Conservation (phyloP, 768 basidiomycete species). For the Boletus vermiculosoides region DNA sequence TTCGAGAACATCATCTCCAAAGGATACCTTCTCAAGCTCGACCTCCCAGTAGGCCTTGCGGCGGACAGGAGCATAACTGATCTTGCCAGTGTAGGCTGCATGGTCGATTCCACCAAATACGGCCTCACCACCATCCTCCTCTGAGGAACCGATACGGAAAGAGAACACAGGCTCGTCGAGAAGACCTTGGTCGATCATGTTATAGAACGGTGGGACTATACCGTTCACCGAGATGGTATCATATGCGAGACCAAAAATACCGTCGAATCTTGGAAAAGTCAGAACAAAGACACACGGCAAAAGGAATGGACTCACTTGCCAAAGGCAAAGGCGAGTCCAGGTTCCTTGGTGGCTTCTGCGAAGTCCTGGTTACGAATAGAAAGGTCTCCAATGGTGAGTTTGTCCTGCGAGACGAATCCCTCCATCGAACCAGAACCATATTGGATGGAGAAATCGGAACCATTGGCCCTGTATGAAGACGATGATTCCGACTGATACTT, state of each 20-base stretch:
- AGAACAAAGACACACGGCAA: neutral
- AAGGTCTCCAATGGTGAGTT: slow-evolving; percentile 79
- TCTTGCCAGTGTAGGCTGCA: slow-evolving; percentile 71
- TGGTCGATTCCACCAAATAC: slow-evolving; percentile 88
- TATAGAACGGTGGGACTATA: slow-evolving; percentile 92
- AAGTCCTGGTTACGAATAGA: slow-evolving; percentile 76
- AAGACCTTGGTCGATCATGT: slow-evolving; percentile 79
- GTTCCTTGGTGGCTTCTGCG: slow-evolving; percentile 94
- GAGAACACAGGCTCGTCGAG: slow-evolving; percentile 88
- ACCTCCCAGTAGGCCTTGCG: slow-evolving; percentile 99
- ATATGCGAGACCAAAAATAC: slow-evolving; percentile 91
- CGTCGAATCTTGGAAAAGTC: slow-evolving; percentile 70
- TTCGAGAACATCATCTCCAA: slow-evolving; percentile 86
- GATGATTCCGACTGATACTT: slow-evolving; percentile 86
- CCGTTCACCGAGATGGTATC: slow-evolving; percentile 94
- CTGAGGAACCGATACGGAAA: slow-evolving; percentile 87
- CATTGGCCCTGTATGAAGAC: slow-evolving; percentile 86
- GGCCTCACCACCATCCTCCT: slow-evolving; percentile 87
- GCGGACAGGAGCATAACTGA: slow-evolving; percentile 86
- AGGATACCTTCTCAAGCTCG: slow-evolving; percentile 80
- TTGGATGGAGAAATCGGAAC: slow-evolving; percentile 82
- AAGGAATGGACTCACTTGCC: slow-evolving; percentile 63
- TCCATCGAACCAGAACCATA: slow-evolving; percentile 98
- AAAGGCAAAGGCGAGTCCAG: slow-evolving; percentile 95
- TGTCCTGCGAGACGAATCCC: slow-evolving; percentile 89